Conservation (phyloP, 441 rosid genomes). For the Aleurites moluccanus region DNA sequence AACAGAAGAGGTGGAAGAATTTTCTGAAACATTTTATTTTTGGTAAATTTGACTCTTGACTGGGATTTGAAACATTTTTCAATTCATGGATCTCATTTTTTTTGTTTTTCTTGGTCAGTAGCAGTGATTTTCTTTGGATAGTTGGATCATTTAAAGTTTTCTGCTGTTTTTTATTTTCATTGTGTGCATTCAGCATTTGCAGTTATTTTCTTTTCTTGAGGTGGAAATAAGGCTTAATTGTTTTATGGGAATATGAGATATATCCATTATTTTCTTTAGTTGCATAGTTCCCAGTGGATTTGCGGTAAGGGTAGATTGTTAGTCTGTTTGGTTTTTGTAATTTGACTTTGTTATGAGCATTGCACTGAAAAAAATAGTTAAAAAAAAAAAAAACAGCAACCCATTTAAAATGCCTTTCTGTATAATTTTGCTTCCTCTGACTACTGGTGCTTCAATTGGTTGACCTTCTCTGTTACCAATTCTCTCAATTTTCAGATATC, state of each 20-base stretch:
- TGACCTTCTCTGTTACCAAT: not conserved
- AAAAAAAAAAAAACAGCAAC: not conserved
- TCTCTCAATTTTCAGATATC: not conserved
- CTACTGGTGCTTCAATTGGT: not conserved
- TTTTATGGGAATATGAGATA: not conserved
- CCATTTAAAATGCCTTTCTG: not conserved
- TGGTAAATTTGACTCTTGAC: too few species aligned
- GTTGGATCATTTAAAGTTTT: not conserved
- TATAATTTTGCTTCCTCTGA: not conserved
- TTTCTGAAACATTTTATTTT: not conserved
- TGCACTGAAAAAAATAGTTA: not conserved
- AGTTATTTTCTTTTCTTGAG: not conserved
- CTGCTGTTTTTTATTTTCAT: not conserved
- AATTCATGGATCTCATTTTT: not conserved
- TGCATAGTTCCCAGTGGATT: not conserved
- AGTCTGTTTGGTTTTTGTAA: not conserved
- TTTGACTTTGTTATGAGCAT: not conserved
- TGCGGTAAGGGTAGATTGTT: not conserved
- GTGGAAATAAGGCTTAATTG: not conserved
- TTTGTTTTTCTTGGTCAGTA: not conserved
- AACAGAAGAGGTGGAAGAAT: not conserved
- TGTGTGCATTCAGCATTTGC: not conserved
- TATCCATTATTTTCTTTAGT: not conserved
- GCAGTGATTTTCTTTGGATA: not conserved
- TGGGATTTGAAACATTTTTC: not conserved